Evolutionary conservation across 208 protist species (phyloP), one percentile per base, ranked within the genome.

Genomic region (Trypanosoma cruzi): DNA sequence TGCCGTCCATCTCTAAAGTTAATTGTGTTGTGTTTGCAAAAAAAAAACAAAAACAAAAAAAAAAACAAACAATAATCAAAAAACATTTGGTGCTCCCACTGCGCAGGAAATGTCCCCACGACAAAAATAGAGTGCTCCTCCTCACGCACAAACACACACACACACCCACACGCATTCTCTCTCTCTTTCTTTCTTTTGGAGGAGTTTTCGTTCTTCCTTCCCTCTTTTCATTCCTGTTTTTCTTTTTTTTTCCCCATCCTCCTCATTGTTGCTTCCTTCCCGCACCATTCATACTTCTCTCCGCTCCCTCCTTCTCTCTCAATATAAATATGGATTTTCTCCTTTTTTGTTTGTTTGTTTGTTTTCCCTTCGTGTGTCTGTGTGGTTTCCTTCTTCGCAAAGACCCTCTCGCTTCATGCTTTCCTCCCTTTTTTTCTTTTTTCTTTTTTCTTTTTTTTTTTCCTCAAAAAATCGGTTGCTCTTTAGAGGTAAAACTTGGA

Each of bases 401-500:
- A 60, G 36, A 29, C 18, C 2, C 18, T 29, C 32, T 48, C 6
- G 18, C 42, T 64, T 50, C 0, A 31, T 28, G 5, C 26, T 46
- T 53, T n/a, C 32, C 24, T 54, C 54, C 28, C 24, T 37, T 37
- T 64, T 64, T 24, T 64, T 28, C 37, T 37, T 64, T 13, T 22
- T 64, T 64, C 54, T 40, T 54, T n/a, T 34, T 26, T 37, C 53
- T 50, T 57, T 49, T 29, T 26, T 49, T 53, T 42, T 48, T 67
- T 58, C 22, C 49, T 64, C 34, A 28, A 26, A 40, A 40, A 29
- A 4, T 34, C 28, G 2, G 1, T n/a, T 10, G 22, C 13, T 44
- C 29, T 56, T 92, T 93, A 99, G 64, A 99, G 64, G 82, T 99
- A 99, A 29, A 99, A 94, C 48, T 98, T 98, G 32, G 98, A 98